Conservation (phyloP, 257 asterid genomes). For the Solanum medicagineum region DNA sequence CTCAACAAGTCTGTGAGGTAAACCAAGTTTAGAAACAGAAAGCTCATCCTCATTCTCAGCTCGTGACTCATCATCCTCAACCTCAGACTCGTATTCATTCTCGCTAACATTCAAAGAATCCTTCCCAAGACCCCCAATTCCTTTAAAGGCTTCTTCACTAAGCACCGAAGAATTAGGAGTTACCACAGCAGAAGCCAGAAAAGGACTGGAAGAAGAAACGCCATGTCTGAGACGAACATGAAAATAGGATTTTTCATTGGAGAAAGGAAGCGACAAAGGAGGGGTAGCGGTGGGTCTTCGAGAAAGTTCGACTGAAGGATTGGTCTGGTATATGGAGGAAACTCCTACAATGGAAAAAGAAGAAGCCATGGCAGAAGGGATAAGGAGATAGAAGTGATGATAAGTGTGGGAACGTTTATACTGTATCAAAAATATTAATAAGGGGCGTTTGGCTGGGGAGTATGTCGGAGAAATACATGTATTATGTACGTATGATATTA, state of each 20-base stretch:
- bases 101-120: slow-evolving; percentile 31
- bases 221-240: slow-evolving; percentile 4
- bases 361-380: slow-evolving; percentile 32
- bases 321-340: slow-evolving; percentile 49
- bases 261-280: slow-evolving; percentile 33
- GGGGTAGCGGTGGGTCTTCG: slow-evolving; percentile 24
- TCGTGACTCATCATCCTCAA: slow-evolving; percentile 10
- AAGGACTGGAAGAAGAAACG: neutral
- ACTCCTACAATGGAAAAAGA: slow-evolving; percentile 40
- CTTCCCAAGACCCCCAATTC: slow-evolving; percentile 49
- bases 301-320: slow-evolving; percentile 30
- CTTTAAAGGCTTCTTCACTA: slow-evolving; percentile 83
- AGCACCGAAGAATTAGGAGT: slow-evolving; percentile 68
- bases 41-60: slow-evolving; percentile 30
- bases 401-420: neutral
- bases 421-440: slow-evolving; percentile 26
- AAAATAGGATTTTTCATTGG: slow-evolving; percentile 27
- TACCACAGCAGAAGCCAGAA: slow-evolving; percentile 50
- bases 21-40: slow-evolving; percentile 46
- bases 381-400: slow-evolving; percentile 6
- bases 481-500: no score
- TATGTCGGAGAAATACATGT: no score
- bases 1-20: slow-evolving; percentile 70
- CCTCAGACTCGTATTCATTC: slow-evolving; percentile 28
- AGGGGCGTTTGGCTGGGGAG: neutral